A percentile compares a stretch with the other conserved stretches of the same genome.
Conservation (phyloP, 305 asterid species). For the Salvia sclarea region DNA sequence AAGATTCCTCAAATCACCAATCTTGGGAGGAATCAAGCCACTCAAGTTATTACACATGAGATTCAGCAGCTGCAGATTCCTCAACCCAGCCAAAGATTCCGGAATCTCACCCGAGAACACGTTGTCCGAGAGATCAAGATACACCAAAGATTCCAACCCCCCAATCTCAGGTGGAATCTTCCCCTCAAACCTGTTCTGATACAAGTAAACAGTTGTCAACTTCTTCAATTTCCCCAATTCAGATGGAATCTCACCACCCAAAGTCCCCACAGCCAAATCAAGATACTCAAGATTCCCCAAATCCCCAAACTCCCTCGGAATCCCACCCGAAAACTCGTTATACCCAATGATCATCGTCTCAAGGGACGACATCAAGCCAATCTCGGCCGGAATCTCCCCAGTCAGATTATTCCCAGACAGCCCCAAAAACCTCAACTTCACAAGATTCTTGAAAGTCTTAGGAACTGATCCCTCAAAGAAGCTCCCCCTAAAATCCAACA, state of each 20-base stretch:
- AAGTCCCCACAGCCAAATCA: slow-evolving; percentile 69
- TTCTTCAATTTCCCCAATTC: slow-evolving; percentile 57
- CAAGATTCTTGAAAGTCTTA: slow-evolving; percentile 48
- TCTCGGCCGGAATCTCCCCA: slow-evolving; percentile 57
- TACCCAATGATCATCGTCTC: slow-evolving; percentile 68
- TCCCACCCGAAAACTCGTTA: slow-evolving; percentile 62
- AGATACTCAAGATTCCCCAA: slow-evolving; percentile 59
- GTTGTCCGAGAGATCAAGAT: slow-evolving; percentile 70
- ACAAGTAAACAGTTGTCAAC: slow-evolving; percentile 55
- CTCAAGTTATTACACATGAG: slow-evolving; percentile 67
- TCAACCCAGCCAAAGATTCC: slow-evolving; percentile 46
- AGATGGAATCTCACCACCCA: slow-evolving; percentile 59
- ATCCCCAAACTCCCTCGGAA: slow-evolving; percentile 66
- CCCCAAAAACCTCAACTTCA: slow-evolving; percentile 64
- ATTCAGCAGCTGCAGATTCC: slow-evolving; percentile 69
- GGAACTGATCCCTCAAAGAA: slow-evolving; percentile 74
- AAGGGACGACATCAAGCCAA: slow-evolving; percentile 55
- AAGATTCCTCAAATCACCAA: slow-evolving; percentile 56
- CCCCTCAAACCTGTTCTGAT: slow-evolving; percentile 59
- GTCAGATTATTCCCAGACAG: slow-evolving; percentile 79
- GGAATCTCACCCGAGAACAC: slow-evolving; percentile 61
- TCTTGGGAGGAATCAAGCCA: slow-evolving; percentile 51
- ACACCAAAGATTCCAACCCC: slow-evolving; percentile 46
- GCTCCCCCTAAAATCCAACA: slow-evolving; percentile 70
- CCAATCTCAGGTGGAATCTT: slow-evolving; percentile 65